Evolutionary conservation across 2,329 filamentous ascomycete species (phyloP), one percentile per base, ranked within the genome.

Genomic region (Bisporella sp.): DNA sequence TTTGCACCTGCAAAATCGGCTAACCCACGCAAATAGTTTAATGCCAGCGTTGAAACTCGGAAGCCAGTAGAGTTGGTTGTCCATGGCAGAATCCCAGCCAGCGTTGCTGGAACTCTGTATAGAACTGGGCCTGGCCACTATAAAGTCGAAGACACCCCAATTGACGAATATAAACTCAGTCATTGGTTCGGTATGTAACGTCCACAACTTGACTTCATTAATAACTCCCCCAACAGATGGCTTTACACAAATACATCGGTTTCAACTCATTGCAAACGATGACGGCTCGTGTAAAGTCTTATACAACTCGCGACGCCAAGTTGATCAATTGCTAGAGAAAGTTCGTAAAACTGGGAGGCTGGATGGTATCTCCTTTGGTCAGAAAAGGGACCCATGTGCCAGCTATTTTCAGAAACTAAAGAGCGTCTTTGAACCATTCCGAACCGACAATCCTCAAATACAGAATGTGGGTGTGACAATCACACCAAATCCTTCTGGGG

Each of bases 161-260:
- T 83, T 60, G 71, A 74, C 32, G 29, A 12, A 42, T 42, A 12
- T 28, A 42, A 42, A 28, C 73, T 84, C 9, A 78, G 75, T 1
- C 87, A 93, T 65, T 93, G 88, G 88, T 93, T 93, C 58, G 88
- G 93, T 62, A 85, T 42, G 40, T 13, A 7, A 28, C 13, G 40
- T 2, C 7, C n/a, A 13, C 29, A 42, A 9, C 40, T 13, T 7
- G 29, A 8, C 29, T 9, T 9, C n/a, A n/a, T 13, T 42, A 21
- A 3, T 42, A 28, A 42, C 40, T 42, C 40, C 8, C n/a, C 8
- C 8, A 42, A 12, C 37, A 31, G 88, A 93, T 62, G 85, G 85
- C 4, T 81, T 89, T 52, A 77, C 81, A 4, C 78, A 87, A 49
- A 73, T 80, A 1, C 87, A 92, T 67, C 80, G 79, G 32, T 92